Evolutionary conservation across 352 stramenopile species (phyloP).

Genomic region (Thalassiosira mediterranea): DNA sequence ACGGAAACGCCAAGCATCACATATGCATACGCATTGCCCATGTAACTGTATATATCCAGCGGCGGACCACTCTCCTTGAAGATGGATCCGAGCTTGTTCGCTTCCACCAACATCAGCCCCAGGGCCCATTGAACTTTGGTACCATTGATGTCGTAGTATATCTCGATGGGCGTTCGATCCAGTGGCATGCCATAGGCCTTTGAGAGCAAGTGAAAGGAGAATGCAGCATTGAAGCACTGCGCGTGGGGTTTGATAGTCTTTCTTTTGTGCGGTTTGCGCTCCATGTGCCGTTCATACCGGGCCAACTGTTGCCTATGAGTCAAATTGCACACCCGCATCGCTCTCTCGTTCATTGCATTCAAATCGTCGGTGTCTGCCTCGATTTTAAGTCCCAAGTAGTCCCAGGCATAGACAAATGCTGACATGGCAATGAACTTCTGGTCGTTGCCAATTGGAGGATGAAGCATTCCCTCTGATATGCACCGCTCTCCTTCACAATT

Average conservation of each 20-base stretch:
- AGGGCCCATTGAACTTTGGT: slow-evolving; percentile 84
- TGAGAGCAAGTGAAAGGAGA: slow-evolving; percentile 74
- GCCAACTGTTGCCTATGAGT: slow-evolving; percentile 38
- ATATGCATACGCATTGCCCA: neutral
- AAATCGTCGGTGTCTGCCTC: slow-evolving; percentile 46
- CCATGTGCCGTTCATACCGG: slow-evolving; percentile 42
- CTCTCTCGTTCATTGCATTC: slow-evolving; percentile 40
- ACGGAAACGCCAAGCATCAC: no score
- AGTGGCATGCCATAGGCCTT: slow-evolving; percentile 77
- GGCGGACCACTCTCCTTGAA: neutral
- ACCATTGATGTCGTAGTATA: slow-evolving; percentile 56
- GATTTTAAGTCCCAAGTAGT: slow-evolving; percentile 72
- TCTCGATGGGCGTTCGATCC: slow-evolving; percentile 30
- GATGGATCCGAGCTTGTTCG: slow-evolving; percentile 65
- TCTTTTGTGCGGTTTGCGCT: slow-evolving; percentile 7
- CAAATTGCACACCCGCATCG: slow-evolving; percentile 65
- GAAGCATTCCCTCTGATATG: neutral
- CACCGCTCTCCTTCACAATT: slow-evolving; percentile 5
- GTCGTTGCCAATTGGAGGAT: slow-evolving; percentile 14
- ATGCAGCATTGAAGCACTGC: slow-evolving; percentile 84
- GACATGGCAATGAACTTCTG: slow-evolving; percentile 76
- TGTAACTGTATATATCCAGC: neutral
- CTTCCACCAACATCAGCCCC: slow-evolving; percentile 86
- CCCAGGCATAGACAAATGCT: slow-evolving; percentile 77
- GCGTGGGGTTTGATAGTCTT: slow-evolving; percentile 58